A percentile compares a stretch with the other conserved stretches of the same genome.
These are phyloP conservation scores for Bondarzewia mesenterica DNA, from an alignment of 1,284 basidiomycete species.

Conservation along the genomic window DNA sequence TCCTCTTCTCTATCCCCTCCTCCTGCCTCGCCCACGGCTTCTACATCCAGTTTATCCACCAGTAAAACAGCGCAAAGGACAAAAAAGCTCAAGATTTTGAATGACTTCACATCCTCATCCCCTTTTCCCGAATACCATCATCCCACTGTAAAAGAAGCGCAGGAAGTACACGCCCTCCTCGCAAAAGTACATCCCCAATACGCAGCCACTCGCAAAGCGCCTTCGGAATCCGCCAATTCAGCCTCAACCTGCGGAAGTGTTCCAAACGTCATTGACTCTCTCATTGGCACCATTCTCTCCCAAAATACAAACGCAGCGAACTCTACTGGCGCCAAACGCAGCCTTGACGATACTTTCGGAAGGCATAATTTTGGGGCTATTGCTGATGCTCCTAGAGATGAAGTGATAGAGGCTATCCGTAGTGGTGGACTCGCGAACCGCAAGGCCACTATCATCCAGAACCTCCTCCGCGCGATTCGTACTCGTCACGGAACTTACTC, in stretches of 20 bases:
- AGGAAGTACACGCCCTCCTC: slow-evolving; percentile 22
- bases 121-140: slow-evolving; percentile 4
- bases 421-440: slow-evolving; percentile 69
- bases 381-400: slow-evolving; percentile 38
- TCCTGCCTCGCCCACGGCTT: neutral
- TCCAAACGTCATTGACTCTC: slow-evolving; percentile 61
- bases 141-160: slow-evolving; percentile 7
- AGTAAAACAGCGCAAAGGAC: neutral
- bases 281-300: slow-evolving; percentile 66
- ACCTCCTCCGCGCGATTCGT: slow-evolving; percentile 42
- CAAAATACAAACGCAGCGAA: slow-evolving; percentile 68
- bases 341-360: slow-evolving; percentile 52
- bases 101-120: slow-evolving; percentile 2
- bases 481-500: slow-evolving; percentile 48
- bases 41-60: neutral
- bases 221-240: slow-evolving; percentile 22
- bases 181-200: slow-evolving; percentile 23
- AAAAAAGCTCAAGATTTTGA: slow-evolving; percentile 5
- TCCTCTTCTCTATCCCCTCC: slow-evolving; percentile 2
- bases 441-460: slow-evolving; percentile 65
- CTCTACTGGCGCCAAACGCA: slow-evolving; percentile 53
- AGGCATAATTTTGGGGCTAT: slow-evolving; percentile 55
- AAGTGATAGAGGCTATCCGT: slow-evolving; percentile 54
- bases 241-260: slow-evolving; percentile 47
- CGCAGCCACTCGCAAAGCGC: slow-evolving; percentile 11